phyloP scores from a whole-genome alignment of 768 basidiomycete species.

The Russula abietina region DNA sequence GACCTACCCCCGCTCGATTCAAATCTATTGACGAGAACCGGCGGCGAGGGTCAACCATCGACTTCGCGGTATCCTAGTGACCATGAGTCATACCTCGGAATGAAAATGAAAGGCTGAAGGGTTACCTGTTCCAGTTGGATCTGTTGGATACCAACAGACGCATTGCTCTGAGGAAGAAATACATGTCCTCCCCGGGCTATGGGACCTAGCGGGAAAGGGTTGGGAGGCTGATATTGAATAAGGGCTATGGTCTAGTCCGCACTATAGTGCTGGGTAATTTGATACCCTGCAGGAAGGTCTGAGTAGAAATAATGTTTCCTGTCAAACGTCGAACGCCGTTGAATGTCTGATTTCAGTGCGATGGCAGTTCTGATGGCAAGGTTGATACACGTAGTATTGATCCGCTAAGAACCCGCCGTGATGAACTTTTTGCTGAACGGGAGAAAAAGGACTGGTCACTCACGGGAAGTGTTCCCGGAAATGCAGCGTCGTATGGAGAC shows the following conservation, averaged over 20 bases:
- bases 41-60: conserved; percentile 50
- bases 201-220: conserved; percentile 52
- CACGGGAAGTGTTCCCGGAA: conserved; percentile 91
- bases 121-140: conserved; percentile 89
- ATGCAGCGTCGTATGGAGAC: conserved; percentile 77
- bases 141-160: conserved; percentile 78
- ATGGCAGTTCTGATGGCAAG: conserved; percentile 77
- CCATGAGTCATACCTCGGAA: background rate
- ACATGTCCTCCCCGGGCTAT: conserved; percentile 66
- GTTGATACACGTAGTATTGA: conserved; percentile 67
- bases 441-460: conserved; percentile 27
- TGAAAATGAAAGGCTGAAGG: background rate
- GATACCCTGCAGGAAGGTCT: conserved; percentile 90
- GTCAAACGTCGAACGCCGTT: conserved; percentile 76
- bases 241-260: background rate
- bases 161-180: conserved; percentile 35
- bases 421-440: background rate
- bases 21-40: conserved; percentile 67
- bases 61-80: conserved; percentile 87
- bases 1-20: conserved; percentile 80
- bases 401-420: conserved; percentile 34
- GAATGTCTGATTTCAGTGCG: conserved; percentile 64
- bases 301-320: conserved; percentile 98
- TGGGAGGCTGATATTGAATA: conserved; percentile 7
- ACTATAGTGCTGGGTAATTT: conserved; percentile 53